A percentile compares a stretch with the other conserved stretches of the same genome.
Evolutionary conservation across 768 basidiomycete genomes (phyloP).

Genomic region (Clavulina sp.): DNA sequence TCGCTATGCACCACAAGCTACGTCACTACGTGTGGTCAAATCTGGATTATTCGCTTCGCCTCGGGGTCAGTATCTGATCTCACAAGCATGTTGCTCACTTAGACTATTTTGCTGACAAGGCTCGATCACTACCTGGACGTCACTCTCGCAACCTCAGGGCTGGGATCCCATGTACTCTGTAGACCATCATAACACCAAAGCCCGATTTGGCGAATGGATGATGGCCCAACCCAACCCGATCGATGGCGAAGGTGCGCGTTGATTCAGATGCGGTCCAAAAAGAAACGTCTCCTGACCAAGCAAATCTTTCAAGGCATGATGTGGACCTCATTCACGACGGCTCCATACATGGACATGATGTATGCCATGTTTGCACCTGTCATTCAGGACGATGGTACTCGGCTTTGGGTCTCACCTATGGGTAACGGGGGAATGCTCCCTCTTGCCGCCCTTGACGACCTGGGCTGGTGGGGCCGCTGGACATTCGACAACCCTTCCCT

Average conservation of each 20-base stretch:
- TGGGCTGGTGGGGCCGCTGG: conserved; percentile 26
- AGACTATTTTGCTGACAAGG: too few relatives aligned
- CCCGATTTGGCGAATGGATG: conserved; percentile 24
- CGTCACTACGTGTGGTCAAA: conserved; percentile 22
- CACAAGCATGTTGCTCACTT: too few relatives aligned
- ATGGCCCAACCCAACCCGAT: conserved; percentile 22
- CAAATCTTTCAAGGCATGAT: conserved; percentile 18
- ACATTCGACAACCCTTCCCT: conserved; percentile 22
- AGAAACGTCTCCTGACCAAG: too few relatives aligned
- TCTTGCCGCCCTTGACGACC: conserved; percentile 24
- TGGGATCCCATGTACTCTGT: conserved; percentile 20
- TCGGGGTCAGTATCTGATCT: too few relatives aligned
- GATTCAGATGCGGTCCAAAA: too few relatives aligned
- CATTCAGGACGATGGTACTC: conserved; percentile 23
- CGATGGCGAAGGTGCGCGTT: too few relatives aligned
- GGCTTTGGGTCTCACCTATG: conserved; percentile 24
- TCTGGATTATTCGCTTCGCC: conserved; percentile 22
- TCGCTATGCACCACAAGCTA: background rate
- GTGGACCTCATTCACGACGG: conserved; percentile 24
- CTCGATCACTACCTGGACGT: too few relatives aligned
- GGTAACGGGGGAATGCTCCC: conserved; percentile 22
- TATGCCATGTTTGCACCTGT: conserved; percentile 23
- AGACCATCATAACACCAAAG: conserved; percentile 28
- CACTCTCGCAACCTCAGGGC: too few relatives aligned
- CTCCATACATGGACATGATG: conserved; percentile 29